Evolutionary conservation across 352 stramenopile species (phyloP).

Genomic region (Pythium insidiosum): DNA sequence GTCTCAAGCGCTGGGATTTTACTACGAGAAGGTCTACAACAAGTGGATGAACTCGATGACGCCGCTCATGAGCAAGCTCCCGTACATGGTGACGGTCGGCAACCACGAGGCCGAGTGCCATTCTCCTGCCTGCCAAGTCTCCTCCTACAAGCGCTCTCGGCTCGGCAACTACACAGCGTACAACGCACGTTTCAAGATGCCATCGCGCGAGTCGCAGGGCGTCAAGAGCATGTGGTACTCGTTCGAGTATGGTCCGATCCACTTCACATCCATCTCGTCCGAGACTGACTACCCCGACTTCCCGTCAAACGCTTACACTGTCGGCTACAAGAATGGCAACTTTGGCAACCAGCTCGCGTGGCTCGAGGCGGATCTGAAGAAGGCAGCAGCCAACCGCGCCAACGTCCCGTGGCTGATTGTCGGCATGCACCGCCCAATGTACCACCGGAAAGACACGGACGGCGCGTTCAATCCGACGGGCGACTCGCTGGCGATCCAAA

Average conservation of each 20-base stretch:
- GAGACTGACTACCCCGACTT: slow-evolving; percentile 37
- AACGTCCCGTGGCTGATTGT: slow-evolving; percentile 39
- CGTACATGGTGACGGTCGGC: slow-evolving; percentile 55
- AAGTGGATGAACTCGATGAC: slow-evolving; percentile 48
- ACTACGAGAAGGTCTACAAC: slow-evolving; percentile 40
- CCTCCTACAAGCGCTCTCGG: slow-evolving; percentile 16
- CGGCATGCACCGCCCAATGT: slow-evolving; percentile 40
- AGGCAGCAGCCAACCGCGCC: slow-evolving; percentile 20
- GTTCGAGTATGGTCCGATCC: slow-evolving; percentile 35
- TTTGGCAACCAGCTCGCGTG: slow-evolving; percentile 5
- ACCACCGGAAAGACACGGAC: slow-evolving; percentile 5
- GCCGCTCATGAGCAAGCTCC: slow-evolving; percentile 22
- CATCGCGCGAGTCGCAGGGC: slow-evolving; percentile 22
- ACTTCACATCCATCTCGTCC: slow-evolving; percentile 54
- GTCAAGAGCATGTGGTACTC: slow-evolving; percentile 33
- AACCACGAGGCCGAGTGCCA: slow-evolving; percentile 60
- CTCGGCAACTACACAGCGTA: slow-evolving; percentile 49
- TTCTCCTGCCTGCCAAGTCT: slow-evolving; percentile 18
- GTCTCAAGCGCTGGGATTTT: slow-evolving; percentile 17
- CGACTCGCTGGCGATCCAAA: no score
- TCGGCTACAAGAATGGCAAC: slow-evolving; percentile 6
- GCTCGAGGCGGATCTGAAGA: slow-evolving; percentile 24
- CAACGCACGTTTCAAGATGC: slow-evolving; percentile 32
- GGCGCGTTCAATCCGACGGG: neutral
- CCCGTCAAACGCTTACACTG: slow-evolving; percentile 25